These are phyloP conservation scores for Butyriboletus loyo DNA, from an alignment of 768 basidiomycete genomes.

Conservation along the genomic window DNA sequence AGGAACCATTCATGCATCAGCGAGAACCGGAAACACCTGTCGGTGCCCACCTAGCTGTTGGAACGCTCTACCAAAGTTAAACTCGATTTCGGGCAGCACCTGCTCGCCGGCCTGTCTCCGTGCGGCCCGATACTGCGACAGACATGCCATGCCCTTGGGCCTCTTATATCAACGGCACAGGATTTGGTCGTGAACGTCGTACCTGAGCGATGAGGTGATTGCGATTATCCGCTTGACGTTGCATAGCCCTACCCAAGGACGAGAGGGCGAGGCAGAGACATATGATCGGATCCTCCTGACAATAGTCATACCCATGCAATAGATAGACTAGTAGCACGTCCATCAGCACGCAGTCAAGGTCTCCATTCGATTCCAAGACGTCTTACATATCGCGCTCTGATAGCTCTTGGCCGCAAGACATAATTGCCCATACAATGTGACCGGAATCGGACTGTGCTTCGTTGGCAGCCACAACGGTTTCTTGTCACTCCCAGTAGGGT, in stretches of 20 bases:
- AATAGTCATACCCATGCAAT: conserved; percentile 83
- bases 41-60: background rate
- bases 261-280: conserved; percentile 81
- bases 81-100: conserved; percentile 74
- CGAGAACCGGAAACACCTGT: background rate
- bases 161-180: background rate
- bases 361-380: background rate
- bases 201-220: conserved; percentile 65
- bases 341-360: background rate
- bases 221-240: conserved; percentile 90
- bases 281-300: conserved; percentile 81
- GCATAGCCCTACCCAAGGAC: conserved; percentile 87
- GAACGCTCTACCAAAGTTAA: conserved; percentile 76
- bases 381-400: conserved; percentile 86
- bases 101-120: conserved; percentile 41
- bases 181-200: background rate
- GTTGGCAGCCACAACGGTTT: background rate
- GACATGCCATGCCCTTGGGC: conserved; percentile 78
- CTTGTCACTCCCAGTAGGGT: conserved; percentile 27
- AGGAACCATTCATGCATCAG: background rate
- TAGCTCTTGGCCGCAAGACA: conserved; percentile 81
- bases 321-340: conserved; percentile 38
- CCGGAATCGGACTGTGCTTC: conserved; percentile 62
- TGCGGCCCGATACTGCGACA: conserved; percentile 71
- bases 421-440: conserved; percentile 77